Percentiles rank a stretch among this genome's conserved stretches.
Evolutionary conservation across 495 filamentous ascomycete genomes (phyloP).

Genomic region (Lepraria neglecta): DNA sequence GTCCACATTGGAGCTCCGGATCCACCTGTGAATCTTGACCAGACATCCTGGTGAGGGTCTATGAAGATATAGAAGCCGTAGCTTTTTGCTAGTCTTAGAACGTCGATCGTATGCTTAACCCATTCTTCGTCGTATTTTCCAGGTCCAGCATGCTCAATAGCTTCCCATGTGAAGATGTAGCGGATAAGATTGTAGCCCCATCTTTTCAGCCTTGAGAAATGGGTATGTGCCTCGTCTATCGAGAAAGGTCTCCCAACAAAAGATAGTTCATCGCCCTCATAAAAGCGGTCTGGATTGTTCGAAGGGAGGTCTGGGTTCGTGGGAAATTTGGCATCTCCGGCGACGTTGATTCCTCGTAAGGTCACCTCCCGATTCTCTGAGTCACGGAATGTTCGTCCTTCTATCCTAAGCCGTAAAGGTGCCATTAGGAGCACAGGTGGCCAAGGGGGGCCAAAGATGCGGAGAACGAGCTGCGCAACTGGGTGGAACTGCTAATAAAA

Average conservation of each 20-base stretch:
- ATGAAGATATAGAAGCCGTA: constrained; percentile 96
- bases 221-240: constrained; percentile 71
- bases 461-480: background rate
- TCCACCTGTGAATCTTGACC: constrained; percentile 89
- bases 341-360: constrained; percentile 62
- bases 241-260: constrained; percentile 83
- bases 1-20: constrained; percentile 98
- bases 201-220: constrained; percentile 79
- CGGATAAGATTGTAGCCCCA: constrained; percentile 94
- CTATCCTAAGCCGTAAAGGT: constrained; percentile 58
- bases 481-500: background rate
- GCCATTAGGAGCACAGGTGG: constrained; percentile 32
- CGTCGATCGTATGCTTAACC: constrained; percentile 80
- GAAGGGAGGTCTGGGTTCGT: constrained; percentile 74
- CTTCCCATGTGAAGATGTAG: constrained; percentile 98
- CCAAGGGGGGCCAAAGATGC: background rate
- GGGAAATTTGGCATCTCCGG: constrained; percentile 65
- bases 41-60: constrained; percentile 97
- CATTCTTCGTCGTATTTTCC: constrained; percentile 92
- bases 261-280: constrained; percentile 85
- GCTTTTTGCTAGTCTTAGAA: constrained; percentile 74
- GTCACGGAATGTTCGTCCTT: constrained; percentile 75
- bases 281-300: constrained; percentile 71
- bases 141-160: constrained; percentile 92
- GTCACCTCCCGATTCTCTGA: constrained; percentile 60